Base-by-base conservation (phyloP, 176 grass and related monocot genomes). In the Aegilops bicornis region DNA sequence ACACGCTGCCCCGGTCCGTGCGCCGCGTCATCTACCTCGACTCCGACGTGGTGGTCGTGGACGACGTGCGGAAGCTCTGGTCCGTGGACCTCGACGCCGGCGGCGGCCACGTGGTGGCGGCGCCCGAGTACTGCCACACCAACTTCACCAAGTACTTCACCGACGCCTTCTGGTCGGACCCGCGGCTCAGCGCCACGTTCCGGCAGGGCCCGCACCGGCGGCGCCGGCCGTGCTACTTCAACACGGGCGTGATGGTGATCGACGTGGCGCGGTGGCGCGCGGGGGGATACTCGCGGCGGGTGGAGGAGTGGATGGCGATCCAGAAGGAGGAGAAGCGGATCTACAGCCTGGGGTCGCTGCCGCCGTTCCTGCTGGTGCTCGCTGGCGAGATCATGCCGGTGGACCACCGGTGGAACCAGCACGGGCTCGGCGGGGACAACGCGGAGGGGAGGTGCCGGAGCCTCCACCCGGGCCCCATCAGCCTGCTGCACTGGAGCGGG, bases 121-220 rank as follows among this genome's bases (percentile, higher is more conserved):
- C 93, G 40, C 96, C 96, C 0, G 96, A 98, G 91, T 98, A 98
- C 86, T 98, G 96, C 81, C 93, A 94, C 81, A 71, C 90, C 54
- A 95, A 95, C 84, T 98, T 98, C 96, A 98, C 89, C 84, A 95
- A 93, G 75, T 98, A 98, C 87, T 98, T 98, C 84, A 94, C 88
- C 11, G 93, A 88, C 33, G 89, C 95, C 2, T 98, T 98, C 89
- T 98, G 95, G 95, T 68, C 86, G 0, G 95, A 97, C 80, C 0
- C 36, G 0, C 73, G 5, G 3, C 89, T 96, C 17, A 24, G 77
- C 24, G 76, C 20, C 69, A 80, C 91, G 0, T 96, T 96, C 82
- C 35, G 3, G 8, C 71, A 72, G 20, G 69, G 69, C 8, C 33
- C 17, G 67, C 9, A 23, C 35, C 71, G 73, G 0, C 87, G 87